Evolutionary conservation across 345 rosid genomes (phyloP).

Genomic region (Kandelia obovata): DNA sequence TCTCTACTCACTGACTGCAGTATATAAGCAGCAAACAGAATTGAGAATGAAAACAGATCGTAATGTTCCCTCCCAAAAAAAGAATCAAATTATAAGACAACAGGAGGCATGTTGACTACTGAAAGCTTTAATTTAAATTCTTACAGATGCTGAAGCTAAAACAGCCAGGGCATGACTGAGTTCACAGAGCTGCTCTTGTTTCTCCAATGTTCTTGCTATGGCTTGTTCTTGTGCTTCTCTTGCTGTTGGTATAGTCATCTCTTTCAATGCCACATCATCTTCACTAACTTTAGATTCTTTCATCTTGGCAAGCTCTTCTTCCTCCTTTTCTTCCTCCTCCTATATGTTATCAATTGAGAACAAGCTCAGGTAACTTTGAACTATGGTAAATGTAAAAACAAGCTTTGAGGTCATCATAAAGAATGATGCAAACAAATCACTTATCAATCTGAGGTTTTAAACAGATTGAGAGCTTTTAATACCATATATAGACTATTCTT

Average conservation of each 20-base stretch:
- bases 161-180: constrained; percentile 83
- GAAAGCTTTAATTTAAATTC: constrained; percentile 19
- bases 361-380: constrained; percentile 2
- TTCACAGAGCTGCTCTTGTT: constrained; percentile 72
- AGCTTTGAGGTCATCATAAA: not conserved
- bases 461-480: not conserved
- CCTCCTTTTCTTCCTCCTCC: constrained; percentile 86
- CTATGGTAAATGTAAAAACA: not conserved
- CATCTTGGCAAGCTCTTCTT: constrained; percentile 61
- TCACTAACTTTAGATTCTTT: constrained; percentile 50
- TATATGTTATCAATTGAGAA: constrained; percentile 31
- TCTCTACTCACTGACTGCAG: constrained; percentile 81
- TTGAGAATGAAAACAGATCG: constrained; percentile 6
- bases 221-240: constrained; percentile 73
- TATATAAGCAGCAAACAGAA: constrained; percentile 22
- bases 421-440: not conserved
- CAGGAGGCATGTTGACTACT: not conserved
- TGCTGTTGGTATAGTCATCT: constrained; percentile 59
- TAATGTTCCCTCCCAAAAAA: not conserved
- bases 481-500: not conserved
- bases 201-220: constrained; percentile 63
- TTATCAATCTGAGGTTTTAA: not conserved
- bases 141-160: constrained; percentile 93
- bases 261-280: constrained; percentile 77
- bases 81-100: not conserved